Base-by-base conservation (phyloP, 352 stramenopile genomes). In the Thraustochytrium sp. region DNA sequence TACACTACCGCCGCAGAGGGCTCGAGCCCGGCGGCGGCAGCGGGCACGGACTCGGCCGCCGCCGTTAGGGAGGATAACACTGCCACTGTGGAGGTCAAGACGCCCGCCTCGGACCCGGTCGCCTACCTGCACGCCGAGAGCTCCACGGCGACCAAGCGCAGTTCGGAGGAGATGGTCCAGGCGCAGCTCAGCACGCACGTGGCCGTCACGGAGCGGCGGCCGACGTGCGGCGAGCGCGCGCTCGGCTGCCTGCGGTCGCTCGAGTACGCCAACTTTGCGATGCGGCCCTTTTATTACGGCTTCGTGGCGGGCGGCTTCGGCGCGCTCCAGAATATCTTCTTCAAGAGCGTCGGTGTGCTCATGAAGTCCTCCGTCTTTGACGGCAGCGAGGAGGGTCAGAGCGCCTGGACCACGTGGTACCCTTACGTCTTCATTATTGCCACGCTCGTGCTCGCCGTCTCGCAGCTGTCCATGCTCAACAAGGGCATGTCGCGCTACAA, bases 331-430 rank as follows among this genome's bases (percentile, higher is more conserved):
- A 80, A 80, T 44, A 63, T 80, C 21, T 80, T 80, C 26, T 80
- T 80, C 51, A 80, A 80, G 31, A 26, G 23, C 38, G 68, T 72
- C 16, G 68, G 68, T 34, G 68, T 80, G 46, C 51, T 80, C 0
- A 80, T 80, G 68, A 80, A 80, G 31, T 34, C 46, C 23, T n/a
- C 44, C n/a, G 68, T 80, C 1, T 80, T 80, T 48, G 68, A 80
- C 13, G 68, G 34, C 37, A 62, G 36, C 11, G 65, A 77, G 26
- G 49, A 77, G 26, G 62, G 62, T 8, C 38, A 51, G 1, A 40
- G 23, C 44, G 68, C 68, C 9, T 80, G 68, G 68, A 38, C 5
- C 4, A 80, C 48, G n/a, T 42, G 44, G 40, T 80, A 80, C 51
- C 68, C 68, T 1, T 80, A 80, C 53, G 31, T 80, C 3, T 80